These are phyloP conservation scores for Puccinia coronata DNA, from an alignment of 1,284 basidiomycete genomes.

Conservation along the genomic window DNA sequence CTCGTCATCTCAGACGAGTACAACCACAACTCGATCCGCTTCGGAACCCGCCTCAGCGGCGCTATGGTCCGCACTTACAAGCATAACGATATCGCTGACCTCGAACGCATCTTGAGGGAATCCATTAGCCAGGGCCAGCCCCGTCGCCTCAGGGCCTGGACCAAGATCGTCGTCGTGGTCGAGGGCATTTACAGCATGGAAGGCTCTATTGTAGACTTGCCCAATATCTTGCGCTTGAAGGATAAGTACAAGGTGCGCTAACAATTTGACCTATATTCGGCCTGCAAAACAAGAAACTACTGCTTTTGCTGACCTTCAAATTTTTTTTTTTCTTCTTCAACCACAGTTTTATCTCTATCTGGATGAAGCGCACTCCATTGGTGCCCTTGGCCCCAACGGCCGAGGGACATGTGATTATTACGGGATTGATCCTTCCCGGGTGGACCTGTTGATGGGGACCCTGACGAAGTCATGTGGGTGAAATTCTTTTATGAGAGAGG, in stretches of 20 bases:
- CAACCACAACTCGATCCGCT: conserved; percentile 59
- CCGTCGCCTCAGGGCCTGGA: conserved; percentile 58
- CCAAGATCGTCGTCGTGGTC: conserved; percentile 58
- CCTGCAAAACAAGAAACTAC: too few species aligned
- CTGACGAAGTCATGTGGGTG: conserved; percentile 93
- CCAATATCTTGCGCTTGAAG: conserved; percentile 57
- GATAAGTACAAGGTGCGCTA: conserved; percentile 57
- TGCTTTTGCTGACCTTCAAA: too few species aligned
- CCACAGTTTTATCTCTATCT: conserved; percentile 88
- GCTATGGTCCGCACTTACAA: conserved; percentile 58
- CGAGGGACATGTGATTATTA: conserved; percentile 97
- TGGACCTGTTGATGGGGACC: conserved; percentile 97
- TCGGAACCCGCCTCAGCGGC: conserved; percentile 58
- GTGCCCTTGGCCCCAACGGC: conserved; percentile 88
- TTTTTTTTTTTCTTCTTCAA: too few species aligned
- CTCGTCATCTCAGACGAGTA: conserved; percentile 59
- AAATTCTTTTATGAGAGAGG: conserved; percentile 35
- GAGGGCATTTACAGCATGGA: conserved; percentile 60
- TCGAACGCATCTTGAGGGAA: conserved; percentile 58
- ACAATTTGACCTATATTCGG: too few species aligned
- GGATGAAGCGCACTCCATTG: conserved; percentile 97
- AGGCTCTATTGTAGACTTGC: conserved; percentile 58
- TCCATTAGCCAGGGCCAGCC: conserved; percentile 59
- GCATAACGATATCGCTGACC: conserved; percentile 58
- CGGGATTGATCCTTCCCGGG: conserved; percentile 73